A percentile compares a stretch with the other conserved stretches of the same genome.
phyloP scores from a whole-genome alignment of 2,329 filamentous ascomycete genomes.

The Herpotrichia juniperi region DNA sequence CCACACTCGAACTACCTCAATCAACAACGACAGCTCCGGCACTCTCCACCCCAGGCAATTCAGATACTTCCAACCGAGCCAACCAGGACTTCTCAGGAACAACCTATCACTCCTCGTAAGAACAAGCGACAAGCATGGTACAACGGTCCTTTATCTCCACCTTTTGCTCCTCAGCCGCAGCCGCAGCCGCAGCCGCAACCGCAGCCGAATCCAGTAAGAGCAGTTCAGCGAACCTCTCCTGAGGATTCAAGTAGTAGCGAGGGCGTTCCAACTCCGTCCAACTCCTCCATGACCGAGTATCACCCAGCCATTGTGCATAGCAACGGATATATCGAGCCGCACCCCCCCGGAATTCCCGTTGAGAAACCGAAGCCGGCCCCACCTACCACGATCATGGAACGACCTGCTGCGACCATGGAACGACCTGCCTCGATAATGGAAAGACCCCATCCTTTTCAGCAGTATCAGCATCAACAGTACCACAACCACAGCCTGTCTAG shows the following conservation, averaged over 20 bases:
- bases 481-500: constrained; percentile 35
- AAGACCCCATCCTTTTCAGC: constrained; percentile 40
- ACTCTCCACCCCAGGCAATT: constrained; percentile 27
- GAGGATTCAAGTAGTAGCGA: constrained; percentile 63
- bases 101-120: constrained; percentile 60
- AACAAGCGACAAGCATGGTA: constrained; percentile 76
- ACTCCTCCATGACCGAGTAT: constrained; percentile 55
- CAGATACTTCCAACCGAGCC: constrained; percentile 40
- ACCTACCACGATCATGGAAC: constrained; percentile 43
- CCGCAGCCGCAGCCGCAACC: no score
- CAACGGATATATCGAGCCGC: constrained; percentile 54
- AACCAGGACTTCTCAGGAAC: constrained; percentile 45
- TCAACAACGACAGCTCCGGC: constrained; percentile 25
- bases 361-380: constrained; percentile 48
- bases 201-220: no score
- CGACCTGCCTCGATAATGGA: constrained; percentile 42
- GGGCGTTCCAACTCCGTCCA: constrained; percentile 59
- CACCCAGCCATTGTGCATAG: constrained; percentile 60
- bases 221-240: constrained; percentile 58
- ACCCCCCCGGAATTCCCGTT: constrained; percentile 44
- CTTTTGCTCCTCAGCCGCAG: constrained; percentile 27
- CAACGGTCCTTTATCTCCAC: constrained; percentile 56
- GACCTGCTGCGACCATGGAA: no score
- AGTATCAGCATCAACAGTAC: constrained; percentile 35
- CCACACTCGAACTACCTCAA: constrained; percentile 43